These are phyloP conservation scores for Climacium dendroides DNA, from an alignment of 225 moss, liverwort and hornwort species.

Conservation along the genomic window DNA sequence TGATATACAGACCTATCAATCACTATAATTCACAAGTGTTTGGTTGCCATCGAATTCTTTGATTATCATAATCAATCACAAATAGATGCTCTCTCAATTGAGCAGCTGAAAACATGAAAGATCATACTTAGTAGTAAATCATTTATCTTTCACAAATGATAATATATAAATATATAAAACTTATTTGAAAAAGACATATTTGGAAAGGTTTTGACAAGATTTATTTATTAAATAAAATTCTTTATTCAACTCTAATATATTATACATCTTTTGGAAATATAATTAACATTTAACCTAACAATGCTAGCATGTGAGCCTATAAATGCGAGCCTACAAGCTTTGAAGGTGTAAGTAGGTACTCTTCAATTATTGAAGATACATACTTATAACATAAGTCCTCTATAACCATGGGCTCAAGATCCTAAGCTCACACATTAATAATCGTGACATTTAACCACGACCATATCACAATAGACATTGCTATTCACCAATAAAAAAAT, in stretches of 20 bases:
- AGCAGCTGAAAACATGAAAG: background rate
- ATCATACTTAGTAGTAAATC: background rate
- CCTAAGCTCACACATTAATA: too few relatives aligned
- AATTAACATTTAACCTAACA: accelerated
- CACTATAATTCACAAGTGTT: background rate
- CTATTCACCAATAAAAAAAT: background rate
- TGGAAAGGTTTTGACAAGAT: background rate
- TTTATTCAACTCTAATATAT: too few relatives aligned
- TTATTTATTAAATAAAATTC: too few relatives aligned
- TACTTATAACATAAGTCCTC: too few relatives aligned
- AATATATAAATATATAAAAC: background rate
- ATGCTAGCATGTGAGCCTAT: too few relatives aligned
- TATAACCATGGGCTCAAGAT: too few relatives aligned
- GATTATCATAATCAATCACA: background rate
- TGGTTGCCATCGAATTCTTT: background rate
- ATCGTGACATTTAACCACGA: accelerated
- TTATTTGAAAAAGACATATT: too few relatives aligned
- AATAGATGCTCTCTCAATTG: background rate
- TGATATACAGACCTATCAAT: background rate
- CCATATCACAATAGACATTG: background rate
- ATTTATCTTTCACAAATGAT: background rate
- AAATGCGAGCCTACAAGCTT: too few relatives aligned
- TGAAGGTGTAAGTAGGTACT: too few relatives aligned
- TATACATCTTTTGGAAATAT: accelerated
- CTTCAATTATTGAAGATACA: too few relatives aligned